Percentiles rank a stretch among this genome's conserved stretches.
phyloP scores from a whole-genome alignment of 23 red algal genomes.

The Agarophyton chilense region DNA sequence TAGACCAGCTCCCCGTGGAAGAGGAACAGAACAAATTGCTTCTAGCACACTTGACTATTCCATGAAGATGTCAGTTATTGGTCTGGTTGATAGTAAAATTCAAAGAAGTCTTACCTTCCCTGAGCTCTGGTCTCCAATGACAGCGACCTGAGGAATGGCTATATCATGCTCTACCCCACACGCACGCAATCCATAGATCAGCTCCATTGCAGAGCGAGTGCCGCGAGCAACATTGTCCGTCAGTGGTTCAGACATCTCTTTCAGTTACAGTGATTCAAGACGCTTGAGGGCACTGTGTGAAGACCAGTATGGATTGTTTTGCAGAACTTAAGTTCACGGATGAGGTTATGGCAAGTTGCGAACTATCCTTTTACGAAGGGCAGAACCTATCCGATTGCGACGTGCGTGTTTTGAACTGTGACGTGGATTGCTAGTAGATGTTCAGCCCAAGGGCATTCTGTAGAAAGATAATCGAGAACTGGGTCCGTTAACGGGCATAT shows the following conservation, averaged over 20 bases:
- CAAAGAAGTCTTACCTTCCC: conserved; percentile 64
- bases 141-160: conserved; percentile 92
- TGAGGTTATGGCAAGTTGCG: neutral
- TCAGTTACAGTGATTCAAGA: neutral
- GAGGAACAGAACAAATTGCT: conserved; percentile 72
- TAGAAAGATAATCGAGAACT: neutral
- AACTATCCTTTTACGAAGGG: neutral
- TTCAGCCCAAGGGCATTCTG: conserved; percentile 18
- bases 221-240: conserved; percentile 53
- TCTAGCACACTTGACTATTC: conserved; percentile 83
- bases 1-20: conserved; percentile 91
- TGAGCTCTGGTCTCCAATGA: conserved; percentile 89
- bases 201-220: conserved; percentile 65
- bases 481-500: neutral
- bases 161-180: conserved; percentile 79
- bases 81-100: neutral
- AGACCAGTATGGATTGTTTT: neutral
- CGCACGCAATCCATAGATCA: conserved; percentile 54
- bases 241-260: conserved; percentile 17
- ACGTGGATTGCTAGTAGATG: neutral
- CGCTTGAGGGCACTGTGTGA: neutral
- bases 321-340: neutral
- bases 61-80: conserved; percentile 2
- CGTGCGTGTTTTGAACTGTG: neutral
- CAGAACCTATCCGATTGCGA: neutral